Evolutionary conservation across 169 alveolate genomes (phyloP), one percentile per base, ranked within the genome.

Genomic region (Babesia caballi): DNA sequence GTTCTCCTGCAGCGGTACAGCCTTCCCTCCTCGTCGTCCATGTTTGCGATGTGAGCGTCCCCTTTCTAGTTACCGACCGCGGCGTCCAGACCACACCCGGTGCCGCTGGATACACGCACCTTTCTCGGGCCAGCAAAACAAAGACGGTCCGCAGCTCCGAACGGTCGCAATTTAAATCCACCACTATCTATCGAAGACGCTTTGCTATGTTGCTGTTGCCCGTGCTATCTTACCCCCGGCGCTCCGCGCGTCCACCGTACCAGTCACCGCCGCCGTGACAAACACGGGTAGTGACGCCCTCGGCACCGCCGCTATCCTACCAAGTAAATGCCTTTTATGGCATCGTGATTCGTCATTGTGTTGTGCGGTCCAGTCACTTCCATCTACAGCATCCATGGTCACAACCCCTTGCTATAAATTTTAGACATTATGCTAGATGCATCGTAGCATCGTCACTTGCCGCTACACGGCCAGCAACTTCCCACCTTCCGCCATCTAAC

Each of bases 1-100:
- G 98, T 94, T 66, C 91, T 84, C 53, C 98, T 84, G 41, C 94
- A 91, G 47, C 97, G 87, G 66, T 88, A 94, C 41, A 94, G 82
- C 59, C 97, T 69, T 30, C 93, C 88, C 41, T 83, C 85, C 47
- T 91, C 91, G 84, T 92, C 95, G 74, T 94, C 97, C 95, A 93
- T 93, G 58, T 82, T 75, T 54, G 66, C 52, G 63, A 56, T 56
- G 33, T 56, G 0, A 32, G 21, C 4, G 60, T 51, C n/a, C 7
- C 14, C 44, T 12, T 38, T 38, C 14, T 38, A 38, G 7, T 17
- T 38, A 11, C 44, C 44, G 44, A 38, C 17, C 2, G 44, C 1
- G 15, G 44, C 14, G 2, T 38, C 3, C 2, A 38, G 44, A 17
- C 44, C 7, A 17, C n/a, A 1, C n/a, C 44, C 44, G 44, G n/a